These are phyloP conservation scores for Diplodia intermedia DNA, from an alignment of 2,329 filamentous ascomycete species.

Conservation along the genomic window DNA sequence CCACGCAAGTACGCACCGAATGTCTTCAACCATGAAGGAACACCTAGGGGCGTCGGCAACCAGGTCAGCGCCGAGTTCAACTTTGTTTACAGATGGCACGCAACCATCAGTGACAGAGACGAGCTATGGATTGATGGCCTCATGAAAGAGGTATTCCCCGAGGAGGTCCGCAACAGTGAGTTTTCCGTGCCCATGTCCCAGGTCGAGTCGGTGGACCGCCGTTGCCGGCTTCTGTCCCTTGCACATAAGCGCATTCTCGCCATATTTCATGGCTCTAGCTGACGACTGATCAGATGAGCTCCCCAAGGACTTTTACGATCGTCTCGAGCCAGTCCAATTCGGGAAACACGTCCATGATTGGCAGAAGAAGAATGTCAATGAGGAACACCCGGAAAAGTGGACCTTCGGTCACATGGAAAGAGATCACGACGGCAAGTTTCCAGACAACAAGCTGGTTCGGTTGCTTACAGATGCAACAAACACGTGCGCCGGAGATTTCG, in stretches of 20 bases:
- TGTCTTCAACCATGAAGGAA: constrained; percentile 47
- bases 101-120: constrained; percentile 72
- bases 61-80: constrained; percentile 84
- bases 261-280: background rate
- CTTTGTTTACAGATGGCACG: constrained; percentile 82
- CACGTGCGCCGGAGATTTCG: constrained; percentile 60
- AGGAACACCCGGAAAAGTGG: constrained; percentile 56
- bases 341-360: constrained; percentile 61
- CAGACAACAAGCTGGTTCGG: constrained; percentile 54
- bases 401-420: constrained; percentile 53
- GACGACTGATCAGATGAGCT: constrained; percentile 52
- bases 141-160: constrained; percentile 33
- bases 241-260: too few relatives aligned
- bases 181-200: background rate
- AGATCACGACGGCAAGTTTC: constrained; percentile 52
- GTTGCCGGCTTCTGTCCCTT: too few relatives aligned
- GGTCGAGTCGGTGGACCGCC: background rate
- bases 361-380: constrained; percentile 58
- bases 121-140: constrained; percentile 75
- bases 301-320: constrained; percentile 38
- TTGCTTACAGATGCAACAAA: constrained; percentile 48
- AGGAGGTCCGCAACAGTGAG: constrained; percentile 2
- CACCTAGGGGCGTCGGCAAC: constrained; percentile 75
- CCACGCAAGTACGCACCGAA: constrained; percentile 55
- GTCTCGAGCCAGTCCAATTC: constrained; percentile 58